Base-by-base conservation (phyloP, 1,139 yeast species). In the Candida frijolesensis region DNA sequence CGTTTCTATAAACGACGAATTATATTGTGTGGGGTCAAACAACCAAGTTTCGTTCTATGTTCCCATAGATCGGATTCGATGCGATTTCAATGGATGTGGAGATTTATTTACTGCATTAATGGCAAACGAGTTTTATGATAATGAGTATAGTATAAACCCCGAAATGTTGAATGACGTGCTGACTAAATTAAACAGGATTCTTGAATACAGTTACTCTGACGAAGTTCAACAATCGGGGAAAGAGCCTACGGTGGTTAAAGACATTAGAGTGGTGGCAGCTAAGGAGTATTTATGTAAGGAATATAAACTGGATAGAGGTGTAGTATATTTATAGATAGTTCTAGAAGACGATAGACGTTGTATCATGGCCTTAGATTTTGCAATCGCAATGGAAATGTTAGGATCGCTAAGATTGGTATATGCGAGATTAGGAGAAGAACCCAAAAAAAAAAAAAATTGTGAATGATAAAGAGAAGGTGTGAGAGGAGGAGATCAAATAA, bases 31-130 rank as follows among this genome's bases (percentile, higher is more conserved):
- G 11, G 79, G 79, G 3, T 64, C 55, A 48, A 52, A 58, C 12
- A 44, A 52, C 6, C 49, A 50, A 1, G 48, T 48, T 22, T 51
- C 63, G 2, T 72, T 74, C 50, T 58, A 63, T 44, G 48, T 72
- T 3, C 71, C 72, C 0, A 67, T 76, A 15, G 56, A 63, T 2
- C 64, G 64, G 54, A 69, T 76, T 18, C 59, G 61, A 14, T 72
- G 78, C 54, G 61, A 63, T 39, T 76, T 76, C 60, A 74, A 67
- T 51, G 81, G 81, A 4, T 72, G 79, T 57, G 81, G 81, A 5
- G 81, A 76, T 54, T 62, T 76, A 19, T 74, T 76, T 54, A 67
- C 77, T 1, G 79, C 74, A 1, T 60, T 76, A 27, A 45, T 75
- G n/a, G 68, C 78, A 15, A 62, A 74, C 48, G 62, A 60, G 7